Base-by-base conservation (phyloP, 306 rosid species). In the Nissolia schottii region DNA sequence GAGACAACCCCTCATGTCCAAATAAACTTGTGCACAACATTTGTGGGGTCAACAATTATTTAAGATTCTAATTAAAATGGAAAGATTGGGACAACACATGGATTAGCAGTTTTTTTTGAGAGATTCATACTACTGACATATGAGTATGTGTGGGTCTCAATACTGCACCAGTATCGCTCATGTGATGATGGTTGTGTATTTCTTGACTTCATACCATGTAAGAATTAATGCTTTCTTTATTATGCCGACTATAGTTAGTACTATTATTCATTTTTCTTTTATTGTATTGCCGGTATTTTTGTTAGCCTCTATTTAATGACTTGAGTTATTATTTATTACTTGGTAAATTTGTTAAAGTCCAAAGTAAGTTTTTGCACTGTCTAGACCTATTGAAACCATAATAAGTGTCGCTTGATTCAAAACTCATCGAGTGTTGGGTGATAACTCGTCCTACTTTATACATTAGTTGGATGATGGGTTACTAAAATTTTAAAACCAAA, bases 31-130 rank as follows among this genome's bases (percentile, higher is more conserved):
- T 31, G 53, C 70, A 61, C 31, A 49, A 61, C 63, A 49, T 61
- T 61, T 25, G 63, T 61, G 27, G 78, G 65, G 24, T 63, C 32
- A 74, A 63, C 41, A 37, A 5, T 41, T 3, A 15, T 24, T 64
- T 27, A 43, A 64, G 6, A 41, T 64, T 43, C 54, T 45, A n/a
- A 66, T 16, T 66, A 18, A 66, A 65, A 45, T 65, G 71, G 43
- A 46, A 65, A 45, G 50, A 46, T n/a, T 65, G 40, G 25, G 41
- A n/a, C 40, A 41, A 66, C 40, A 4, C 35, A 45, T 3, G 45
- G 22, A 32, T 28, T 16, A 29, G 45, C 45, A 16, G 32, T 16
- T 9, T 28, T 10, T 18, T 28, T 10, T 18, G 2, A 12, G 14
- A 67, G 32, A 28, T 14, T 29, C 41, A 67, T 31, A 61, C 49